Evolutionary conservation across 495 filamentous ascomycete genomes (phyloP), one percentile per base, ranked within the genome.

Genomic region (Xylaria intraflava): DNA sequence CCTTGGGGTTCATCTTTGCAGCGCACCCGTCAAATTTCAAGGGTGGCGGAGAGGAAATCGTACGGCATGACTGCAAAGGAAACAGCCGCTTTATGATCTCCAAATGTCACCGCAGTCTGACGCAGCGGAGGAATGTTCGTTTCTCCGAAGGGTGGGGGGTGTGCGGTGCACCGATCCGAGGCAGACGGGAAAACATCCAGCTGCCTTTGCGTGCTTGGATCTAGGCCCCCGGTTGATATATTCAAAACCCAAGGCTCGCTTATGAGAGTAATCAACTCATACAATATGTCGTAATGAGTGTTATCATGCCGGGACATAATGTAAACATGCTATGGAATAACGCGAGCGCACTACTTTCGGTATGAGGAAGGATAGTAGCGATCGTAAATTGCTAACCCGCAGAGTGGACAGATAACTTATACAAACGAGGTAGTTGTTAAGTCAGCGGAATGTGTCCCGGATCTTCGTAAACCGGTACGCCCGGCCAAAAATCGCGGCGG

Each of bases 1-100:
- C 58, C 17, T 31, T 33, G 1, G 50, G 19, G 11, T 52, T 20
- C 64, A 66, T 64, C 46, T 50, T 36, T 6, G 11, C 16, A 44
- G 9, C 26, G 35, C 26, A 23, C 26, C 42, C 11, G 16, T 22
- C 2, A 24, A n/a, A 20, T 9, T 30, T 24, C 3, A 2, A 4
- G 12, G 42, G 11, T 33, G n/a, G 22, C n/a, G 4, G 26, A 35
- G 38, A 26, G 12, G 22, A 36, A 27, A 39, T 31, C 7, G 43
- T 12, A 16, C 11, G 24, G 11, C 9, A 41, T 47, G 14, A 38
- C 19, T 14, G 24, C 24, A 31, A 45, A 14, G 36, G 22, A 49
- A 16, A 17, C 19, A 35, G 44, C 19, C 42, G 16, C 24, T 27
- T 47, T 40, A 47, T 54, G 12, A 33, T 19, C 22, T 44, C 42